Evolutionary conservation across 2,329 filamentous ascomycete genomes (phyloP).

Genomic region (Dactylellina leptospora): DNA sequence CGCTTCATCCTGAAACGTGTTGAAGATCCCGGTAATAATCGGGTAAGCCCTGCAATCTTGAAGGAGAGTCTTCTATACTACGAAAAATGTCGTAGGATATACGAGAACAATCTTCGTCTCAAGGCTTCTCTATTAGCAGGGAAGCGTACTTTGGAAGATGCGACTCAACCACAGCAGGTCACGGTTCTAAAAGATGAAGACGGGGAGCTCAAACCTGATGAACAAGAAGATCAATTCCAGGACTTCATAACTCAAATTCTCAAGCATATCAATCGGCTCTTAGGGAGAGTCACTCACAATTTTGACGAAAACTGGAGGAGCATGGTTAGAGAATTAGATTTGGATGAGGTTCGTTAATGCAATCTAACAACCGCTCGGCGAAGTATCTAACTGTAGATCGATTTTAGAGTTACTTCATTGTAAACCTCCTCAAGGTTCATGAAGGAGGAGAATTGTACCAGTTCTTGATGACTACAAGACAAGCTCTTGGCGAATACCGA

Average conservation of each 20-base stretch:
- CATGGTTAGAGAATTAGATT: conserved; percentile 38
- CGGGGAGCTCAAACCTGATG: not conserved
- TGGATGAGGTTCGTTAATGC: conserved; percentile 29
- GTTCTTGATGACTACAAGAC: conserved; percentile 25
- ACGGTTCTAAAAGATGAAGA: too few species aligned
- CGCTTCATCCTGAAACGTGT: conserved; percentile 3
- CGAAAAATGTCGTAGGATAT: conserved; percentile 23
- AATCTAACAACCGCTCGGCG: not conserved
- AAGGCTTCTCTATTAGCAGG: conserved; percentile 1
- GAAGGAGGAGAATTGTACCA: conserved; percentile 41
- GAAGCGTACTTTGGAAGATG: conserved; percentile 2
- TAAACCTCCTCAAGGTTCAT: conserved; percentile 29
- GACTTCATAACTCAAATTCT: conserved; percentile 34
- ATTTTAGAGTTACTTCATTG: conserved; percentile 37
- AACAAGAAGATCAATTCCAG: conserved; percentile 19
- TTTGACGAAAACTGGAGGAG: conserved; percentile 33
- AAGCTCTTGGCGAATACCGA: conserved; percentile 22
- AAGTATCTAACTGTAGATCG: not conserved
- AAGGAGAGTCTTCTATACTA: conserved; percentile 39
- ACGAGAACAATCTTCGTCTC: conserved; percentile 10
- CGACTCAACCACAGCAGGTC: not conserved
- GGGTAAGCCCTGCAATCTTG: conserved; percentile 9
- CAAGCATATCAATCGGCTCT: conserved; percentile 32
- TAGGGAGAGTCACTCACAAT: not conserved
- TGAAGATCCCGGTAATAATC: not conserved